These are phyloP conservation scores for Cryphonectria nitschkei DNA, from an alignment of 2,329 filamentous ascomycete species.

Conservation along the genomic window DNA sequence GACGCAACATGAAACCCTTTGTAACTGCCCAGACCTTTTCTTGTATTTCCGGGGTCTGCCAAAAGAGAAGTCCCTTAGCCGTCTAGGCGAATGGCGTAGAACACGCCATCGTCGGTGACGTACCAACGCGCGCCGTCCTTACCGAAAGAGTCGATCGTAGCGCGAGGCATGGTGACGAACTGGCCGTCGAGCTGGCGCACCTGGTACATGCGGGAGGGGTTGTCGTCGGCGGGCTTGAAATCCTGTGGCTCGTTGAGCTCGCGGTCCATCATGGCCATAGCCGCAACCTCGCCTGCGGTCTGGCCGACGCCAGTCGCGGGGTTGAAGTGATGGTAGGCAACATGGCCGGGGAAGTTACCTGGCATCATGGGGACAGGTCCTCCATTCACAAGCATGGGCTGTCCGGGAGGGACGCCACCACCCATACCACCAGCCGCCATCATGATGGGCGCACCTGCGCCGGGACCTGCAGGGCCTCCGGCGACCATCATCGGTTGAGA, in stretches of 20 bases:
- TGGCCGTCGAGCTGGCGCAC: constrained; percentile 63
- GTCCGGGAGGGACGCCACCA: constrained; percentile 25
- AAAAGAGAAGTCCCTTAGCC: not conserved
- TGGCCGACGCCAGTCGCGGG: constrained; percentile 55
- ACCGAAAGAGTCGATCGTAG: constrained; percentile 61
- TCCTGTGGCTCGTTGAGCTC: constrained; percentile 61
- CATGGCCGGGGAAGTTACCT: constrained; percentile 42
- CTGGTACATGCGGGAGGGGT: constrained; percentile 64
- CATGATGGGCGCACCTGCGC: constrained; percentile 29
- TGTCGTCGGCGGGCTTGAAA: constrained; percentile 64
- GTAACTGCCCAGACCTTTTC: not conserved
- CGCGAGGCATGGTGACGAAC: constrained; percentile 62
- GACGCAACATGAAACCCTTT: not conserved
- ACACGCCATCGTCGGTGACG: constrained; percentile 58
- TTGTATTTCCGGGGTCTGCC: not conserved
- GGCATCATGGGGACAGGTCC: constrained; percentile 32
- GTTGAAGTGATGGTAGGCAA: constrained; percentile 46
- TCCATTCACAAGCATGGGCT: constrained; percentile 24
- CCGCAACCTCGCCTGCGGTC: constrained; percentile 51
- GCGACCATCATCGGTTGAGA: constrained; percentile 28
- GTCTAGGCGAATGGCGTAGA: constrained; percentile 63
- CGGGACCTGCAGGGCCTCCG: constrained; percentile 8
- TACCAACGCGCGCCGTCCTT: constrained; percentile 61
- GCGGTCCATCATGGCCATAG: constrained; percentile 54
- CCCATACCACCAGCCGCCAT: constrained; percentile 20